Evolutionary conservation across 1,139 yeast species (phyloP).

Genomic region (Blastobotrys illinoisensis): DNA sequence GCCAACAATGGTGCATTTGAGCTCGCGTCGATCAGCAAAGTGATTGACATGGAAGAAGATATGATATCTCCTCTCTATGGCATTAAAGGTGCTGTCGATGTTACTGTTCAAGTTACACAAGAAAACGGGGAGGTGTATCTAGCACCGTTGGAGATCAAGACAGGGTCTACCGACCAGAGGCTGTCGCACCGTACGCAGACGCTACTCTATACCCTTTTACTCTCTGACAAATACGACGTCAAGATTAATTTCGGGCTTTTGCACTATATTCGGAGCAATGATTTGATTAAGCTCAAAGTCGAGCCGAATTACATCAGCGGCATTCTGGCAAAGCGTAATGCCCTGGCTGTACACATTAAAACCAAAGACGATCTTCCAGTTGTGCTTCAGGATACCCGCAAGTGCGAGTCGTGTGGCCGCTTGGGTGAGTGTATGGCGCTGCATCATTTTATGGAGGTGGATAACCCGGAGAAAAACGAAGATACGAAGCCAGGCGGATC

Average conservation of each 20-base stretch:
- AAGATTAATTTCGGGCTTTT: slow-evolving; percentile 62
- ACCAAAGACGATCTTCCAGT: slow-evolving; percentile 48
- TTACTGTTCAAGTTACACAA: slow-evolving; percentile 53
- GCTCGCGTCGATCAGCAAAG: slow-evolving; percentile 46
- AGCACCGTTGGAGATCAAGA: slow-evolving; percentile 83
- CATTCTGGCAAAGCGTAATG: slow-evolving; percentile 65
- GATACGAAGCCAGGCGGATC: not conserved
- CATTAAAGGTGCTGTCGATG: slow-evolving; percentile 86
- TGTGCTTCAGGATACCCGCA: slow-evolving; percentile 44
- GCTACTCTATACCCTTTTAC: slow-evolving; percentile 70
- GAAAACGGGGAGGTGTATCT: slow-evolving; percentile 33
- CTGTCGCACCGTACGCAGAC: slow-evolving; percentile 83
- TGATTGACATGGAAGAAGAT: slow-evolving; percentile 82
- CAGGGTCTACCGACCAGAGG: slow-evolving; percentile 56
- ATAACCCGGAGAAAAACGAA: slow-evolving; percentile 10
- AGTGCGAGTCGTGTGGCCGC: slow-evolving; percentile 66
- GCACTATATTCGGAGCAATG: slow-evolving; percentile 63
- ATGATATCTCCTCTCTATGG: slow-evolving; percentile 92
- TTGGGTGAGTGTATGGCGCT: slow-evolving; percentile 63
- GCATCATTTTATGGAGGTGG: slow-evolving; percentile 50
- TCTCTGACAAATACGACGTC: slow-evolving; percentile 72
- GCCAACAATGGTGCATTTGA: slow-evolving; percentile 13
- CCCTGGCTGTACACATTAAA: slow-evolving; percentile 54
- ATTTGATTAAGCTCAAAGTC: slow-evolving; percentile 42
- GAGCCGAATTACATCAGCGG: slow-evolving; percentile 51